phyloP scores from a whole-genome alignment of 2,329 filamentous ascomycete genomes.

The Erysiphe pulchra region DNA sequence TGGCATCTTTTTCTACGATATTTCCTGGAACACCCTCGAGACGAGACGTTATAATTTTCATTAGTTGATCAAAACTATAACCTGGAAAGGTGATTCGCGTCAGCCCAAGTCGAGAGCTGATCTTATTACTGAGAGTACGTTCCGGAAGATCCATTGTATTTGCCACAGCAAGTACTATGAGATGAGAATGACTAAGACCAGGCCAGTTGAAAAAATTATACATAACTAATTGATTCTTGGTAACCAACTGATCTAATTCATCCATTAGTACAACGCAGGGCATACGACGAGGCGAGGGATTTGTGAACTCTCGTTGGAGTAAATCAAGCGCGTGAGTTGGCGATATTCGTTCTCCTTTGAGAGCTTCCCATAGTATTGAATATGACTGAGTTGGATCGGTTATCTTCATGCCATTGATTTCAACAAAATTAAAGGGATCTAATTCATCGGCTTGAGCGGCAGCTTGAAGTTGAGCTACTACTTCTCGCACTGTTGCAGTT shows the following conservation, averaged over 20 bases:
- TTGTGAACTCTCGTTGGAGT: slow-evolving; percentile 74
- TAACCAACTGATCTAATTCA: slow-evolving; percentile 90
- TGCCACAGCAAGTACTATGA: slow-evolving; percentile 90
- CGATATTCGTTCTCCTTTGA: slow-evolving; percentile 80
- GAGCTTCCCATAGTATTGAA: slow-evolving; percentile 78
- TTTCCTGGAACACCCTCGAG: slow-evolving; percentile 68
- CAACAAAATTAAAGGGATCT: slow-evolving; percentile 96
- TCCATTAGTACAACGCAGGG: slow-evolving; percentile 98
- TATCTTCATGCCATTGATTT: slow-evolving; percentile 99
- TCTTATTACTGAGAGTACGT: slow-evolving; percentile 91
- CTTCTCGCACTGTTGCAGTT: slow-evolving; percentile 88
- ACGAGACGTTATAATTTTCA: slow-evolving; percentile 91
- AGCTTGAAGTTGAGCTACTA: slow-evolving; percentile 70
- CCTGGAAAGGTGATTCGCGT: slow-evolving; percentile 92
- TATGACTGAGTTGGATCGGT: slow-evolving; percentile 95
- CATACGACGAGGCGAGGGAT: slow-evolving; percentile 69
- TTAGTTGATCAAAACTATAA: slow-evolving; percentile 89
- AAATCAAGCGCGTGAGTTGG: slow-evolving; percentile 78
- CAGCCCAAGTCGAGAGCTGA: slow-evolving; percentile 69
- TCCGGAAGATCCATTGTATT: slow-evolving; percentile 98
- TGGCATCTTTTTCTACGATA: slow-evolving; percentile 75
- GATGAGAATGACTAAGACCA: slow-evolving; percentile 61
- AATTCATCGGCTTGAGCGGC: slow-evolving; percentile 73
- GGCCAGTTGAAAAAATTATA: slow-evolving; percentile 99
- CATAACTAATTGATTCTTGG: slow-evolving; percentile 98